phyloP scores from a whole-genome alignment of 257 asterid species.

The Knoxia roxburghii region DNA sequence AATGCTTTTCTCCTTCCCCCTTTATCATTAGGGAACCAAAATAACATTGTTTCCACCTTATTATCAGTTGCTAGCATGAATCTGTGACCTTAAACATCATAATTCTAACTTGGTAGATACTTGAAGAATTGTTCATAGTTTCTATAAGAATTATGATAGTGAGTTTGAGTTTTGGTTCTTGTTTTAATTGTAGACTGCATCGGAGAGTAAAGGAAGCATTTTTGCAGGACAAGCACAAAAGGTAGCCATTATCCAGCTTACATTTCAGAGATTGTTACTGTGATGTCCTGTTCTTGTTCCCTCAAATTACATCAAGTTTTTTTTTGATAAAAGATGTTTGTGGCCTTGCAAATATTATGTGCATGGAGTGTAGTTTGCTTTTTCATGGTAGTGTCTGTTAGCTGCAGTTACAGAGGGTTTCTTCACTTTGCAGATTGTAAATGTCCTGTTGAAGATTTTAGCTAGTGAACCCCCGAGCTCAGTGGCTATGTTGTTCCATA shows the following conservation, averaged over 20 bases:
- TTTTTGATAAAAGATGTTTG: background rate
- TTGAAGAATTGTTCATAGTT: background rate
- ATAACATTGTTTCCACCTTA: background rate
- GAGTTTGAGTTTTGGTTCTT: background rate
- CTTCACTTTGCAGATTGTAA: constrained; percentile 10
- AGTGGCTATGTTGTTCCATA: constrained; percentile 8
- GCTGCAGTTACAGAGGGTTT: background rate
- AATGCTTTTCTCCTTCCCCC: background rate
- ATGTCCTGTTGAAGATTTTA: constrained; percentile 10
- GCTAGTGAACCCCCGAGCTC: constrained; percentile 14
- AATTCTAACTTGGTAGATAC: background rate
- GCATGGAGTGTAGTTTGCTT: background rate
- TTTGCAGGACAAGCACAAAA: constrained; percentile 2
- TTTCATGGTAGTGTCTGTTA: background rate
- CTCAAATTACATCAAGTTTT: background rate
- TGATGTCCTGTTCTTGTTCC: background rate
- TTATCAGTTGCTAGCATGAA: constrained; percentile 2
- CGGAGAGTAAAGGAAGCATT: constrained; percentile 3
- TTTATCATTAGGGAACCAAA: background rate
- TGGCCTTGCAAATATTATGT: background rate
- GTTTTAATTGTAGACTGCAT: constrained; percentile 2
- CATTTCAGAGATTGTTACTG: background rate
- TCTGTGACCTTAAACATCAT: background rate
- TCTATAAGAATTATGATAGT: background rate
- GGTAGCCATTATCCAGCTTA: background rate